phyloP scores from a whole-genome alignment of 2,329 filamentous ascomycete genomes.

The Aquanectria penicillioides region DNA sequence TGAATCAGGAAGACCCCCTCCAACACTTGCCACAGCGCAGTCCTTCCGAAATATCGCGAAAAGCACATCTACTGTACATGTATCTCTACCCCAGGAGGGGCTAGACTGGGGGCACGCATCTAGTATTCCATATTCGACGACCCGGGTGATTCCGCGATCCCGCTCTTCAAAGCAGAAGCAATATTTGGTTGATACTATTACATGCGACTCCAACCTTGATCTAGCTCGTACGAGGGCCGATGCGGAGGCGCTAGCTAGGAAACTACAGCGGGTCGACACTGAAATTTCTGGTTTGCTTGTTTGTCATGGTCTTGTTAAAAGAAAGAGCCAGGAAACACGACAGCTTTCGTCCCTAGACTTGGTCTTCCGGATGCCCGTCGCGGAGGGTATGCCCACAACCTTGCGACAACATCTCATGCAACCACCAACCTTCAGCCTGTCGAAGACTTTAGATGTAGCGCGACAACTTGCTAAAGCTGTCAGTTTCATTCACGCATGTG shows the following conservation, averaged over 20 bases:
- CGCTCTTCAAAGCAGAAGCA: conserved; percentile 25
- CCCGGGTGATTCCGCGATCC: conserved; percentile 36
- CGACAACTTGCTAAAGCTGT: conserved; percentile 25
- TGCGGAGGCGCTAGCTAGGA: conserved; percentile 18
- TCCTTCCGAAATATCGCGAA: conserved; percentile 3
- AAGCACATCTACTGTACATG: not conserved
- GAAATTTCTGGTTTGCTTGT: conserved; percentile 37
- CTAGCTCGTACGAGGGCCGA: conserved; percentile 15
- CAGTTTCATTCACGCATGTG: conserved; percentile 55
- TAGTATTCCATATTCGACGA: conserved; percentile 29
- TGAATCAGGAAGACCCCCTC: too few relatives aligned
- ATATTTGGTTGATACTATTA: conserved; percentile 36
- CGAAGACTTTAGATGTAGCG: conserved; percentile 32
- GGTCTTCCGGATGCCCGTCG: conserved; percentile 13
- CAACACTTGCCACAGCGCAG: too few relatives aligned
- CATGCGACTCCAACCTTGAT: conserved; percentile 29
- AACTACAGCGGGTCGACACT: not conserved
- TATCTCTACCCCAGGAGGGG: not conserved
- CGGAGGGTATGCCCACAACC: not conserved
- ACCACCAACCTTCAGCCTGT: conserved; percentile 37
- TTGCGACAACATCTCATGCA: conserved; percentile 6
- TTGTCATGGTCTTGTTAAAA: conserved; percentile 42
- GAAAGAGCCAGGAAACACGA: not conserved
- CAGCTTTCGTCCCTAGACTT: conserved; percentile 19
- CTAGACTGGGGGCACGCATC: conserved; percentile 4